Base-by-base conservation (phyloP, 305 asterid genomes). In the Plantago coronopus region DNA sequence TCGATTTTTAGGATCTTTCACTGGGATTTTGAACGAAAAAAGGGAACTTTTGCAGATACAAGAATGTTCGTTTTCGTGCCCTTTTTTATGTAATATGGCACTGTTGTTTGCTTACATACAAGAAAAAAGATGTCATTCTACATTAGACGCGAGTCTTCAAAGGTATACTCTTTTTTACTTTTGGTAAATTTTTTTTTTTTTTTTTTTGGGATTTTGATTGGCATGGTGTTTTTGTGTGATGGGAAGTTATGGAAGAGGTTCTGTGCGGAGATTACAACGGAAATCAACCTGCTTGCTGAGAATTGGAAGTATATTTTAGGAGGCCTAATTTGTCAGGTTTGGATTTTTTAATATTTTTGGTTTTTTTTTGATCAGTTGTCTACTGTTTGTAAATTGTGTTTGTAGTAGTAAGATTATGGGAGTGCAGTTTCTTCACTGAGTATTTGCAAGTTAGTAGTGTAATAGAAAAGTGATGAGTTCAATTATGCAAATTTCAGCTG, bases 81-180 rank as follows among this genome's bases (percentile, higher is more conserved):
- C 77, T 63, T 81, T 73, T 64, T 83, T 84, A 78, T 78, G 83
- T 85, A 68, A 79, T 75, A 82, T 81, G 94, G 87, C 64, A 69
- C 64, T 76, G 73, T 61, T 72, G 69, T 74, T 70, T 68, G 48
- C 68, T 66, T 62, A 70, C 70, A 55, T 49, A 84, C 66, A 77
- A 48, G 69, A 88, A 88, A 96, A 67, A 79, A 48, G 71, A 91
- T 91, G 98, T 84, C 98, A 83, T 68, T 88, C 73, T 88, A 91
- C 95, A 80, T 91, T 74, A 83, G 97, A 83, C 98, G 98, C 77
- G 95, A 86, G 83, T 94, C 96, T 83, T 89, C 98, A 17, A 91
- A 89, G 97, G 98, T 91, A 77, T 65, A 73, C 65, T 68, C 38
- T 57, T 3, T 63, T n/a, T n/a, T n/a, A n/a, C n/a, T n/a, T n/a